A percentile compares a stretch with the other conserved stretches of the same genome.
Conservation (phyloP, 148 eudicot species). For the Agrostemma githago region DNA sequence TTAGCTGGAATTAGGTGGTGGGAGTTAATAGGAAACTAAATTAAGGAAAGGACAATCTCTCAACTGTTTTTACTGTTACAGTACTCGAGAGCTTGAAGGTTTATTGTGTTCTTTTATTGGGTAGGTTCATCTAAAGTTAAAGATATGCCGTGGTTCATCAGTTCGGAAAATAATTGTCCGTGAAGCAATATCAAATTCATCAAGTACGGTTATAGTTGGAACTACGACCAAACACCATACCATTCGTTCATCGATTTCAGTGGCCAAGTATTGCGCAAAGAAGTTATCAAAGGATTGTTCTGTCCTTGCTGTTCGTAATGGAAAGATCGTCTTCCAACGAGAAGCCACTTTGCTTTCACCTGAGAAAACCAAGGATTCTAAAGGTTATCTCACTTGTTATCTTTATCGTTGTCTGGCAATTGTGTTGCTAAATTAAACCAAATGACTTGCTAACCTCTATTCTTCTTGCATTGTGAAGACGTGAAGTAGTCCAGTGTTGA, state of each 20-base stretch:
- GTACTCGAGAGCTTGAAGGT: constrained; percentile 16
- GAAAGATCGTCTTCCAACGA: constrained; percentile 69
- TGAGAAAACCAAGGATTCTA: constrained; percentile 14
- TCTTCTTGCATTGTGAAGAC: no score
- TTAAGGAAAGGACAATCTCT: constrained; percentile 12
- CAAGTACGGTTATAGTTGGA: constrained; percentile 67
- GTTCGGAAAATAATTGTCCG: constrained; percentile 66
- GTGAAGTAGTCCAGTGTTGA: no score
- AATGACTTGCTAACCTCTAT: no score
- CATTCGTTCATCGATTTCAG: constrained; percentile 56
- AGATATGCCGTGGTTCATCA: constrained; percentile 87
- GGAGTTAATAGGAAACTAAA: neutral
- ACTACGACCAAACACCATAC: constrained; percentile 52
- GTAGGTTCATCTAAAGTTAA: constrained; percentile 94
- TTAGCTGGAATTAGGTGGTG: neutral
- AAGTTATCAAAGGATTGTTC: constrained; percentile 70
- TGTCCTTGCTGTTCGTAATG: constrained; percentile 77
- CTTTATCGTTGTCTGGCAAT: neutral
- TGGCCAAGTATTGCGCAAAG: constrained; percentile 86
- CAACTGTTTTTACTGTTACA: constrained; percentile 6
- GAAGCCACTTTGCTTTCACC: constrained; percentile 37
- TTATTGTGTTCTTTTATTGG: constrained; percentile 13
- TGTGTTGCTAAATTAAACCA: no score
- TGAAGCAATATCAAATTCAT: constrained; percentile 61
- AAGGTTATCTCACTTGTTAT: constrained; percentile 30